phyloP scores from a whole-genome alignment of 2,329 filamentous ascomycete genomes.

The Hymenoscyphus occultus region DNA sequence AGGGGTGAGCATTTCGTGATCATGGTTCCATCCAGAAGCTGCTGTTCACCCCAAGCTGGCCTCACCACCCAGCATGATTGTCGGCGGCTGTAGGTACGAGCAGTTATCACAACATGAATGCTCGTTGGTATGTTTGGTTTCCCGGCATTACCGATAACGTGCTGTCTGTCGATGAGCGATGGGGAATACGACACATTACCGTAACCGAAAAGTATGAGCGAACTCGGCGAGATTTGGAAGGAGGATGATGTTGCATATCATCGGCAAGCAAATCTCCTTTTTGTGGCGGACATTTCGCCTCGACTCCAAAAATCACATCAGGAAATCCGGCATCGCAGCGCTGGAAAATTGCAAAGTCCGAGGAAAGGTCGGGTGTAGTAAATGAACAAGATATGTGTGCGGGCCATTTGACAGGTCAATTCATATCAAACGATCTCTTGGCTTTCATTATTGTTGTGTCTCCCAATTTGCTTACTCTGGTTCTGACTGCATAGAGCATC shows the following conservation, averaged over 20 bases:
- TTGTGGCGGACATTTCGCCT: slow-evolving; percentile 1
- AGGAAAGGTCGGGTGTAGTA: neutral
- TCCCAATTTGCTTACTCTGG: neutral
- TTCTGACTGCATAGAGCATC: neutral
- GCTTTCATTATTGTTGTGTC: neutral
- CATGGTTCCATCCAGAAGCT: neutral
- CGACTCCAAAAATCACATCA: neutral
- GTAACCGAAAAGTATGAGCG: neutral
- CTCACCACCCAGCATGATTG: neutral
- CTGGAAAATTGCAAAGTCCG: slow-evolving; percentile 1
- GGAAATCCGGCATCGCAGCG: neutral
- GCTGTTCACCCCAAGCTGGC: neutral
- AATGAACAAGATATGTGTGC: neutral
- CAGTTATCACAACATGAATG: neutral
- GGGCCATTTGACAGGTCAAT: neutral
- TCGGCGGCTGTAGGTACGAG: neutral
- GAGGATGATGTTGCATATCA: neutral
- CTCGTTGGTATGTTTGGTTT: neutral
- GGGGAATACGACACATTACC: neutral
- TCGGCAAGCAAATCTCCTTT: neutral
- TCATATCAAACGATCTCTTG: neutral
- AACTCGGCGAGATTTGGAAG: neutral
- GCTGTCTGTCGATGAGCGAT: neutral
- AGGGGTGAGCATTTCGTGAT: neutral
- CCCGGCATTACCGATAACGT: slow-evolving; percentile 1